Evolutionary conservation across 768 basidiomycete genomes (phyloP).

Genomic region (Leccinum fibrillosum): DNA sequence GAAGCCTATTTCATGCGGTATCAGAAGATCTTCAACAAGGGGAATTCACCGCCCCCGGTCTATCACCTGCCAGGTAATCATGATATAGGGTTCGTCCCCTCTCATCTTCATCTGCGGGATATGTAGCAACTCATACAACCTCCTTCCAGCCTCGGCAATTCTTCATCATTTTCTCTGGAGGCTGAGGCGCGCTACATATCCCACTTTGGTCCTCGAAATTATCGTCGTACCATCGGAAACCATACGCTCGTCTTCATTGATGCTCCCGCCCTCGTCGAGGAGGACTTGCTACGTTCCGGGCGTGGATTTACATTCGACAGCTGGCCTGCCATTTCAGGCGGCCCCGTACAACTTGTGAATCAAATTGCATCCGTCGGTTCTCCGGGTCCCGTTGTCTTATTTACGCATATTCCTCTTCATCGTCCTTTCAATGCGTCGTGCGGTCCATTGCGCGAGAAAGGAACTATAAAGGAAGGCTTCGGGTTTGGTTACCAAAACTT

Average conservation of each 20-base stretch:
- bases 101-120: background rate
- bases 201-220: conserved; percentile 76
- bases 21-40: conserved; percentile 59
- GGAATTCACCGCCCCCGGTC: conserved; percentile 43
- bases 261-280: conserved; percentile 70
- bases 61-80: conserved; percentile 90
- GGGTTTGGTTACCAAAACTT: conserved; percentile 86
- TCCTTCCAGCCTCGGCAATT: conserved; percentile 27
- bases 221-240: conserved; percentile 59
- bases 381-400: conserved; percentile 57
- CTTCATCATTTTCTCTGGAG: conserved; percentile 36
- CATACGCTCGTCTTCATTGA: conserved; percentile 74
- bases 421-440: conserved; percentile 67
- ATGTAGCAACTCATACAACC: conserved; percentile 2
- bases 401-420: conserved; percentile 88
- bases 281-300: conserved; percentile 53
- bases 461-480: conserved; percentile 66
- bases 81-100: conserved; percentile 64
- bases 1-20: conserved; percentile 66
- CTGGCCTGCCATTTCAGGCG: conserved; percentile 48
- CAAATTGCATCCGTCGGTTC: conserved; percentile 30
- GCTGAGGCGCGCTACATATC: conserved; percentile 57
- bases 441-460: conserved; percentile 74
- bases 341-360: conserved; percentile 54
- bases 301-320: conserved; percentile 38